A percentile compares a stretch with the other conserved stretches of the same genome.
These are phyloP conservation scores for Tardiomyces blankii DNA, from an alignment of 1,139 yeast genomes.

Conservation along the genomic window DNA sequence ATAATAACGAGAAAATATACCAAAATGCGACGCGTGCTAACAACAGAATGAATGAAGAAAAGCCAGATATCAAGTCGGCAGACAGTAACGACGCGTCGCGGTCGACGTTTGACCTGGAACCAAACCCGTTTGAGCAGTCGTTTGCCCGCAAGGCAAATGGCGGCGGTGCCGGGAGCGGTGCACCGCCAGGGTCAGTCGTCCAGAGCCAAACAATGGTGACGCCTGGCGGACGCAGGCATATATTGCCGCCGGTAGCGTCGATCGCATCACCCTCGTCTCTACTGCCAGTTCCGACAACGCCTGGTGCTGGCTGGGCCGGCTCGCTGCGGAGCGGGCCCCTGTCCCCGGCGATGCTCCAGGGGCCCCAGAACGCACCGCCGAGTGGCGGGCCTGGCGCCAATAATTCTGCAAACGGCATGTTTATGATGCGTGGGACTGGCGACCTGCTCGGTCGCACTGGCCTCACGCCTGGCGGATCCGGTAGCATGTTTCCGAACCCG, in stretches of 20 bases:
- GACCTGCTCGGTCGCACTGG: constrained; percentile 11
- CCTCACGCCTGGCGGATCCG: constrained; percentile 27
- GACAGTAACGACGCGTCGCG: background rate
- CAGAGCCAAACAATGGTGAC: constrained; percentile 12
- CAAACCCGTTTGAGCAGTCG: constrained; percentile 91
- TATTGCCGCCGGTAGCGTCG: constrained; percentile 27
- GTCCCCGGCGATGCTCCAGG: constrained; percentile 25
- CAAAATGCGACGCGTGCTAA: no score
- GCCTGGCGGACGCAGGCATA: constrained; percentile 22
- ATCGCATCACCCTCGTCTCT: constrained; percentile 25
- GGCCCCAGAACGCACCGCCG: constrained; percentile 14
- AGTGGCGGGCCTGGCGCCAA: constrained; percentile 1
- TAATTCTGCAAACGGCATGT: background rate
- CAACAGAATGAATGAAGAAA: background rate
- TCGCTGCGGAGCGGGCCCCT: constrained; percentile 22
- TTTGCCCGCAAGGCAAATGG: constrained; percentile 43
- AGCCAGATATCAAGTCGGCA: background rate
- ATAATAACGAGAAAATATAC: no score
- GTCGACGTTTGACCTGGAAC: constrained; percentile 41
- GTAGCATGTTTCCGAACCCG: constrained; percentile 26
- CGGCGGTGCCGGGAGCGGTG: constrained; percentile 5
- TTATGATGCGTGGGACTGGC: background rate
- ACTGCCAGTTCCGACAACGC: constrained; percentile 12
- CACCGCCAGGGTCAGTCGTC: constrained; percentile 4
- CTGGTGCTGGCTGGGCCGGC: constrained; percentile 14